Conservation (phyloP, 2,329 filamentous ascomycete genomes). For the Aschersonia sp. region DNA sequence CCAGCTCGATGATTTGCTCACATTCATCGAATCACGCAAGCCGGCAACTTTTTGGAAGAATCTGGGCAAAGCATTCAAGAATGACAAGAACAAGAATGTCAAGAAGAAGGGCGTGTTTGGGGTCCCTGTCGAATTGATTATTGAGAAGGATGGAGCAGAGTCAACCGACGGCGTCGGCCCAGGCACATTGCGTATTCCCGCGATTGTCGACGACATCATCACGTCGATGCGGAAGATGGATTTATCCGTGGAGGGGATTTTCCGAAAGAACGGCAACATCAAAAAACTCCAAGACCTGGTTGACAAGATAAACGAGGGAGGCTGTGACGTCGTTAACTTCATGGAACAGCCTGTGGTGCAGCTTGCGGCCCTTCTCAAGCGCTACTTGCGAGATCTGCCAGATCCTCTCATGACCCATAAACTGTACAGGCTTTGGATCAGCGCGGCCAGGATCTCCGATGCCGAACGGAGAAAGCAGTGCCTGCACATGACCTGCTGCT, state of each 20-base stretch:
- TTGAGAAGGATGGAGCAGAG: slow-evolving; percentile 88
- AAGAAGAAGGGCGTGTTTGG: slow-evolving; percentile 95
- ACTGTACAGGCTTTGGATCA: slow-evolving; percentile 79
- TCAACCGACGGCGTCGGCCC: slow-evolving; percentile 96
- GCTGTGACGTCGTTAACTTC: slow-evolving; percentile 73
- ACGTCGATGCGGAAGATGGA: slow-evolving; percentile 97
- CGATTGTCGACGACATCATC: slow-evolving; percentile 88
- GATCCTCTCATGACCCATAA: slow-evolving; percentile 93
- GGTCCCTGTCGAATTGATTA: slow-evolving; percentile 71
- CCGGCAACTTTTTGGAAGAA: slow-evolving; percentile 93
- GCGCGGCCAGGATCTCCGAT: slow-evolving; percentile 76
- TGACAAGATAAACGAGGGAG: slow-evolving; percentile 73
- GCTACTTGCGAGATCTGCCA: slow-evolving; percentile 85
- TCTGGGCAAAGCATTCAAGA: slow-evolving; percentile 91
- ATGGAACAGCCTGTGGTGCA: slow-evolving; percentile 85
- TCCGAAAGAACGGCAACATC: slow-evolving; percentile 98
- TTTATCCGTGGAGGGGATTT: slow-evolving; percentile 94
- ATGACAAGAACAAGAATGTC: slow-evolving; percentile 57
- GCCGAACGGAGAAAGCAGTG: slow-evolving; percentile 70
- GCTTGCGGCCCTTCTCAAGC: slow-evolving; percentile 83
- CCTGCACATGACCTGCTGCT: slow-evolving; percentile 79
- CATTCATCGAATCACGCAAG: slow-evolving; percentile 85
- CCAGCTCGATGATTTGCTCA: slow-evolving; percentile 81
- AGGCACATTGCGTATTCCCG: slow-evolving; percentile 76
- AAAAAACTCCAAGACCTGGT: slow-evolving; percentile 78